phyloP scores from a whole-genome alignment of 2,329 filamentous ascomycete genomes.

The Paecilomyces formosus region DNA sequence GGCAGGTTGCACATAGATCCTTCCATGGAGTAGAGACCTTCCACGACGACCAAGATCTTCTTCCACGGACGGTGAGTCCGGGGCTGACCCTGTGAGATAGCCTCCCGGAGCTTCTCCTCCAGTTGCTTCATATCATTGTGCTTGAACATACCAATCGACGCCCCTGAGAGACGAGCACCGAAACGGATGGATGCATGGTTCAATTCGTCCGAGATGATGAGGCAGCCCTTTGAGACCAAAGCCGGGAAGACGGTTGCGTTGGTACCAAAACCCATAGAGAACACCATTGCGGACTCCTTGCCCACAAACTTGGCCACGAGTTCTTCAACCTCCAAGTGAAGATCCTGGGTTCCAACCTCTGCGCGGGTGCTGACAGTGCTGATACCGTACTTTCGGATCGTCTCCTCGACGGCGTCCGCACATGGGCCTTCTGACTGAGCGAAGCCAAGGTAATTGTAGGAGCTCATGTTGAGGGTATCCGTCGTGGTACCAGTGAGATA shows the following conservation, averaged over 20 bases:
- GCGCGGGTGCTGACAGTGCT: slow-evolving; percentile 72
- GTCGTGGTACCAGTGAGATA: slow-evolving; percentile 82
- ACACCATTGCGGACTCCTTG: slow-evolving; percentile 91
- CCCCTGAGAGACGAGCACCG: slow-evolving; percentile 85
- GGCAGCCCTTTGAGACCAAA: slow-evolving; percentile 81
- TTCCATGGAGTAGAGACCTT: slow-evolving; percentile 98
- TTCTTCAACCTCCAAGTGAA: slow-evolving; percentile 82
- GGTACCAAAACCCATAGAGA: slow-evolving; percentile 98
- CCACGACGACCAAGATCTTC: slow-evolving; percentile 94
- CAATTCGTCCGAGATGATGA: slow-evolving; percentile 93
- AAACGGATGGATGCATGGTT: slow-evolving; percentile 98
- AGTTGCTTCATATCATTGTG: slow-evolving; percentile 93
- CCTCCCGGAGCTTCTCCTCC: slow-evolving; percentile 78
- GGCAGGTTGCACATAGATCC: slow-evolving; percentile 98
- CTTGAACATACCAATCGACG: slow-evolving; percentile 93
- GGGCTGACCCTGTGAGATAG: slow-evolving; percentile 92
- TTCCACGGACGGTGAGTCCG: slow-evolving; percentile 99
- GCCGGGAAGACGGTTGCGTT: slow-evolving; percentile 91
- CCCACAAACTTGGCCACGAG: slow-evolving; percentile 86
- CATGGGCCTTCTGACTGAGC: slow-evolving; percentile 96
- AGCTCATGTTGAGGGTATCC: slow-evolving; percentile 97
- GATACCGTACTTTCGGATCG: slow-evolving; percentile 77
- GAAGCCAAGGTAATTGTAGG: slow-evolving; percentile 98
- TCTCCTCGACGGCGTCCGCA: slow-evolving; percentile 83
- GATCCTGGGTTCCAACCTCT: slow-evolving; percentile 79